Conservation (phyloP, 1,284 basidiomycete genomes). For the Heterobasidion annosum region DNA sequence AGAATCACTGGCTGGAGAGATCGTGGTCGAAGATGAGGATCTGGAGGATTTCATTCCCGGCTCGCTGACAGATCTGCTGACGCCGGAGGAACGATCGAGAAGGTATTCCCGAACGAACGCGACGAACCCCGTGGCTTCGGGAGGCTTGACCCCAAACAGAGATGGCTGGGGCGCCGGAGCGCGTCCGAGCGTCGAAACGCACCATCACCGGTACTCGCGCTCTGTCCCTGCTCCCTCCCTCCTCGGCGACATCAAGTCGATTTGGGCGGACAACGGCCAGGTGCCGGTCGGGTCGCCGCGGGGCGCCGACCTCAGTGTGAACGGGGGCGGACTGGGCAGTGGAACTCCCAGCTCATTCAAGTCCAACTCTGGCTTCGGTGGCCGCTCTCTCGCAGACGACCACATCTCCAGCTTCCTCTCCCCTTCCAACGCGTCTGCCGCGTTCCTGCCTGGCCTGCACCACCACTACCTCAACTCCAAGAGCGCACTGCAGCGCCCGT, state of each 20-base stretch:
- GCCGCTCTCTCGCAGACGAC: conserved; percentile 27
- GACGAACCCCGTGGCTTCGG: conserved; percentile 22
- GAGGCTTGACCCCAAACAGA: conserved; percentile 4
- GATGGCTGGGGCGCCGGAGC: conserved; percentile 12
- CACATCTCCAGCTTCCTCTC: conserved; percentile 20
- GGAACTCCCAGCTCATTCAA: conserved; percentile 40
- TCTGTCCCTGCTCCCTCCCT: conserved; percentile 70
- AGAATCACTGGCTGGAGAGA: conserved; percentile 17
- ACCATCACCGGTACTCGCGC: conserved; percentile 64
- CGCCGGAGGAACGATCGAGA: conserved; percentile 73
- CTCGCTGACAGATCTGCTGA: conserved; percentile 80
- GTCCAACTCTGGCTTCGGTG: conserved; percentile 29
- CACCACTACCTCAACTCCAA: conserved; percentile 48
- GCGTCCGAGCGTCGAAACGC: conserved; percentile 23
- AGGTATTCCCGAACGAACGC: conserved; percentile 67
- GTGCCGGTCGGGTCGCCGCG: conserved; percentile 11
- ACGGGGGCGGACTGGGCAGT: conserved; percentile 24
- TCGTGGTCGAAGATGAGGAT: conserved; percentile 63
- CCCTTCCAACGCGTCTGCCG: conserved; percentile 63
- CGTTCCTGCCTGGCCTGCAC: conserved; percentile 64
- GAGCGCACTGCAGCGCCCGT: conserved; percentile 19
- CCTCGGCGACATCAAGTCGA: conserved; percentile 62
- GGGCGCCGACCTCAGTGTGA: neutral
- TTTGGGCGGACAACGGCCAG: conserved; percentile 49
- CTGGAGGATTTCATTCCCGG: conserved; percentile 84